A percentile compares a stretch with the other conserved stretches of the same genome.
phyloP scores from a whole-genome alignment of 257 asterid species.

The Oldenlandia corymbosa region DNA sequence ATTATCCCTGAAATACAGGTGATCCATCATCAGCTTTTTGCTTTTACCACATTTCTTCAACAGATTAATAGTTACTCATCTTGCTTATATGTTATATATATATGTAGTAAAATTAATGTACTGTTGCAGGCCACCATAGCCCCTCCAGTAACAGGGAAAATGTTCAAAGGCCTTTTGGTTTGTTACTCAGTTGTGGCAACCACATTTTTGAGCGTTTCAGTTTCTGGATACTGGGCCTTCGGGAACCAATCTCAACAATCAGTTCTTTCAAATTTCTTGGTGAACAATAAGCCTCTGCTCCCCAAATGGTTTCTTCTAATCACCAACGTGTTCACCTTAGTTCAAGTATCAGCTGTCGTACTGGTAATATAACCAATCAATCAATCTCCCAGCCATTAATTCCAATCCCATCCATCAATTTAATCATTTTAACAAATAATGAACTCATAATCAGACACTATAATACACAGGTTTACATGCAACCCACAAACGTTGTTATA shows the following conservation, averaged over 20 bases:
- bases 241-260: conserved; percentile 50
- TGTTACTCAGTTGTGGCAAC: conserved; percentile 52
- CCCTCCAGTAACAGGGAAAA: conserved; percentile 63
- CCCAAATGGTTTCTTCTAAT: conserved; percentile 55
- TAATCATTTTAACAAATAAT: too few species aligned
- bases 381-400: too few species aligned
- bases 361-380: conserved; percentile 27
- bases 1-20: conserved; percentile 79
- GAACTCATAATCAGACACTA: too few species aligned
- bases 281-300: conserved; percentile 34
- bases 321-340: conserved; percentile 43
- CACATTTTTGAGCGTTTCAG: conserved; percentile 57
- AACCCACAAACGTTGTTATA: conserved; percentile 54
- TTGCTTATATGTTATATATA: too few species aligned
- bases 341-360: conserved; percentile 43
- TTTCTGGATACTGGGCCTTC: conserved; percentile 82
- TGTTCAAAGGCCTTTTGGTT: conserved; percentile 62
- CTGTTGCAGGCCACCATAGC: conserved; percentile 72
- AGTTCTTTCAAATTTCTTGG: conserved; percentile 53
- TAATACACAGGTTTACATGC: conserved; percentile 51
- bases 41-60: too few species aligned
- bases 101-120: too few species aligned
- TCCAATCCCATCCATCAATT: too few species aligned
- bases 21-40: not conserved
- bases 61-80: not conserved